phyloP scores from a whole-genome alignment of 495 filamentous ascomycete genomes.

The Aspergillus saccharolyticus region DNA sequence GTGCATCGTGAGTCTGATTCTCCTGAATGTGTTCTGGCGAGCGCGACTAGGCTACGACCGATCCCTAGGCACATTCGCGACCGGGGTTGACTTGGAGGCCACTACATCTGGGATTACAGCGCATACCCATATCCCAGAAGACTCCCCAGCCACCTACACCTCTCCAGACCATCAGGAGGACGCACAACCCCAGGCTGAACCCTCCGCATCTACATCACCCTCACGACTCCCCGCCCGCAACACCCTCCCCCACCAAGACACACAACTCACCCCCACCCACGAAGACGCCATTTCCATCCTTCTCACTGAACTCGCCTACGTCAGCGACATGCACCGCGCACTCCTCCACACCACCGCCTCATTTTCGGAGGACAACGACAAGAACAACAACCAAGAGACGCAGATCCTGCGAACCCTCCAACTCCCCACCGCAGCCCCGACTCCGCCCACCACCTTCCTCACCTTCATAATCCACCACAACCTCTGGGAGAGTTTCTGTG shows the following conservation, averaged over 20 bases:
- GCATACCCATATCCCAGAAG: background rate
- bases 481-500: background rate
- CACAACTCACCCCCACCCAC: background rate
- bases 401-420: background rate
- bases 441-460: background rate
- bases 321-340: background rate
- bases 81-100: conserved; percentile 2
- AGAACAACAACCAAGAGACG: background rate
- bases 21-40: conserved; percentile 45
- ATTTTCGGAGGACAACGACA: background rate
- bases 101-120: background rate
- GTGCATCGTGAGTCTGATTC: conserved; percentile 39
- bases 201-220: background rate
- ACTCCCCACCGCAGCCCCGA: background rate
- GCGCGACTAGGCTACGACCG: conserved; percentile 43
- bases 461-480: background rate
- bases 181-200: background rate
- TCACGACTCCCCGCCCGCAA: background rate
- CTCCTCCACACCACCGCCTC: background rate
- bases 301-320: background rate
- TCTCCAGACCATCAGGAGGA: background rate
- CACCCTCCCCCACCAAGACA: background rate
- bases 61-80: conserved; percentile 15
- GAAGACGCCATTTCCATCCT: background rate
- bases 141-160: background rate